Percentiles rank a stretch among this genome's conserved stretches.
Conservation (phyloP, 495 filamentous ascomycete genomes). For the Cairneyella variabilis region DNA sequence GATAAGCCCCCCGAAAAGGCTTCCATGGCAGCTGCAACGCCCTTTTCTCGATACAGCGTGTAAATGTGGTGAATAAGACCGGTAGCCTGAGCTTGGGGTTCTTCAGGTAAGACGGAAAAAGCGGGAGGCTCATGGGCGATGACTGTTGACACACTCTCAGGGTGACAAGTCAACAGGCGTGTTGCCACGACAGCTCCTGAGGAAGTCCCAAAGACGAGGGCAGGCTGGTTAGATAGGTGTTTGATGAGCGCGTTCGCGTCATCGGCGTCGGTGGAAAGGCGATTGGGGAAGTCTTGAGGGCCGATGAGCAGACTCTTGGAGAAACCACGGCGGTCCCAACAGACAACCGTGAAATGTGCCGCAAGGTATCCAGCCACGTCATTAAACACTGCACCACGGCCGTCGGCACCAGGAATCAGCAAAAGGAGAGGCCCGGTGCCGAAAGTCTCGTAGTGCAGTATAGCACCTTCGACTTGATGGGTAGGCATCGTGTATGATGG, state of each 20-base stretch:
- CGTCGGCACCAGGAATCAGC: conserved; percentile 1
- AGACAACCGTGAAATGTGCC: conserved; percentile 25
- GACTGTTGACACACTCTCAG: not conserved
- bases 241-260: conserved; percentile 9
- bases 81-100: not conserved
- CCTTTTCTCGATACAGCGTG: not conserved
- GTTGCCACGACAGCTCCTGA: conserved; percentile 1
- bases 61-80: not conserved
- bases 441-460: conserved; percentile 1
- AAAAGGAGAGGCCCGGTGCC: conserved; percentile 1
- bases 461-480: not conserved
- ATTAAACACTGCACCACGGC: not conserved
- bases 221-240: not conserved
- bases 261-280: conserved; percentile 15
- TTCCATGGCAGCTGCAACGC: not conserved
- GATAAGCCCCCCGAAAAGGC: not conserved
- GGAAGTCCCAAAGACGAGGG: not conserved
- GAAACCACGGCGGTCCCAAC: conserved; percentile 49
- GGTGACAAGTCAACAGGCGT: not conserved
- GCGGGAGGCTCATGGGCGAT: not conserved
- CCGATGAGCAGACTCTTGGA: conserved; percentile 28
- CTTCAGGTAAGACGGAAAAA: conserved; percentile 1
- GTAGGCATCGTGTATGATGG: no score
- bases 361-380: not conserved
- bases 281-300: conserved; percentile 18